phyloP scores from a whole-genome alignment of 2,329 filamentous ascomycete species.

The Xylariaceae sp. region DNA sequence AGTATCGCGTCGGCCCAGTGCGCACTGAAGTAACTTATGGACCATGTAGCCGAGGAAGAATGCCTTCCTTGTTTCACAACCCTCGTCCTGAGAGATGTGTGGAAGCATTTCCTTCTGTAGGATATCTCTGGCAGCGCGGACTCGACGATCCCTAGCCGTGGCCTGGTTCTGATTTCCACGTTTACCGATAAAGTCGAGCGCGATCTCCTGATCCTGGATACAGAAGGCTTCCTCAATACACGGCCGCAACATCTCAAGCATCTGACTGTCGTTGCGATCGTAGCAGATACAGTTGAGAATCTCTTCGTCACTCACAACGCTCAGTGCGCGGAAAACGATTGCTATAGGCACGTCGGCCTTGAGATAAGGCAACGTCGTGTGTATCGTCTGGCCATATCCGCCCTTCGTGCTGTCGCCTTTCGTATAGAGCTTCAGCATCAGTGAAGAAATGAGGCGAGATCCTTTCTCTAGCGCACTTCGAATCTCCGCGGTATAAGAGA shows the following conservation, averaged over 20 bases:
- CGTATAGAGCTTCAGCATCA: slow-evolving; percentile 83
- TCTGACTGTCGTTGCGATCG: slow-evolving; percentile 88
- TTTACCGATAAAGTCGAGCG: slow-evolving; percentile 92
- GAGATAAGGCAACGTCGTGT: slow-evolving; percentile 87
- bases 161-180: slow-evolving; percentile 69
- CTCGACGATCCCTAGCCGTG: slow-evolving; percentile 77
- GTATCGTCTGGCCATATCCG: slow-evolving; percentile 80
- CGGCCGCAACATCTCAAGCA: slow-evolving; percentile 95
- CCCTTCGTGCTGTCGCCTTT: slow-evolving; percentile 78
- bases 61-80: slow-evolving; percentile 90
- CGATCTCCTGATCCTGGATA: slow-evolving; percentile 91
- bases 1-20: slow-evolving; percentile 84
- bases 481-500: slow-evolving; percentile 91
- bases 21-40: slow-evolving; percentile 88
- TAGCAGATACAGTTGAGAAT: slow-evolving; percentile 98
- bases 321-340: slow-evolving; percentile 91
- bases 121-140: slow-evolving; percentile 87
- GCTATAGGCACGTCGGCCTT: slow-evolving; percentile 90
- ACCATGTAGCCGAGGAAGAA: slow-evolving; percentile 99
- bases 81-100: slow-evolving; percentile 92
- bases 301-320: slow-evolving; percentile 94
- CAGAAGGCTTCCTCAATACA: slow-evolving; percentile 96
- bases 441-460: slow-evolving; percentile 85
- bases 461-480: slow-evolving; percentile 95
- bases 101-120: slow-evolving; percentile 95